Evolutionary conservation across 2,329 filamentous ascomycete species (phyloP).

Genomic region (Amauroascus niger): DNA sequence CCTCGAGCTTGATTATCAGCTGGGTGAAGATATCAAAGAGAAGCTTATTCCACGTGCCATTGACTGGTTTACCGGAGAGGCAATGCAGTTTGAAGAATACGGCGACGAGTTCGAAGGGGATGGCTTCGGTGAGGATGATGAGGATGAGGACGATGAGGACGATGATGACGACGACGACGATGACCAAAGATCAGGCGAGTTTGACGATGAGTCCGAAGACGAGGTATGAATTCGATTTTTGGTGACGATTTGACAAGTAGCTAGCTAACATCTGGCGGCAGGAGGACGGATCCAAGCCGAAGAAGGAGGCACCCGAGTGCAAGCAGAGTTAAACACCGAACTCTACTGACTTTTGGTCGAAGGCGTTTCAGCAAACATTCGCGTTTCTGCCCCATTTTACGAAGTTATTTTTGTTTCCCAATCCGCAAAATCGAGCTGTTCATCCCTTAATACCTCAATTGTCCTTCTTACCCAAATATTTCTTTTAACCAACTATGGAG

Average conservation of each 20-base stretch:
- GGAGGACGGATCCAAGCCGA: conserved; percentile 82
- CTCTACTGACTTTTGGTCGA: not conserved
- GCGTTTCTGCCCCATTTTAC: not conserved
- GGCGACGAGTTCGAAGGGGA: conserved; percentile 35
- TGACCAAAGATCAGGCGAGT: conserved; percentile 51
- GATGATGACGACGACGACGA: conserved; percentile 79
- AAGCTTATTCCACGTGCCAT: conserved; percentile 97
- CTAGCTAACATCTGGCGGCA: conserved; percentile 33
- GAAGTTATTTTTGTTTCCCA: not conserved
- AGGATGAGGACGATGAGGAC: conserved; percentile 77
- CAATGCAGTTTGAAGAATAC: conserved; percentile 89
- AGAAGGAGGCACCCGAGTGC: conserved; percentile 90
- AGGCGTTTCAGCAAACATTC: not conserved
- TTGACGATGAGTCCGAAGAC: conserved; percentile 56
- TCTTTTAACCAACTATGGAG: conserved; percentile 1
- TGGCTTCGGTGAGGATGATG: conserved; percentile 70
- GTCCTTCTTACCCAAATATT: conserved; percentile 1
- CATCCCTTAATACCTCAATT: not conserved
- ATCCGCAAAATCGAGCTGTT: not conserved
- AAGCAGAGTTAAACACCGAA: conserved; percentile 67
- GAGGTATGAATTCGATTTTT: conserved; percentile 32
- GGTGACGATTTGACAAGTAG: not conserved
- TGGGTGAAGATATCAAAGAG: conserved; percentile 99
- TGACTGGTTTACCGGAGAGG: conserved; percentile 99
- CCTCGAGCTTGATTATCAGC: conserved; percentile 94